Evolutionary conservation across 805 yeast genomes (phyloP).

Genomic region (Candida methanosorbosa): DNA sequence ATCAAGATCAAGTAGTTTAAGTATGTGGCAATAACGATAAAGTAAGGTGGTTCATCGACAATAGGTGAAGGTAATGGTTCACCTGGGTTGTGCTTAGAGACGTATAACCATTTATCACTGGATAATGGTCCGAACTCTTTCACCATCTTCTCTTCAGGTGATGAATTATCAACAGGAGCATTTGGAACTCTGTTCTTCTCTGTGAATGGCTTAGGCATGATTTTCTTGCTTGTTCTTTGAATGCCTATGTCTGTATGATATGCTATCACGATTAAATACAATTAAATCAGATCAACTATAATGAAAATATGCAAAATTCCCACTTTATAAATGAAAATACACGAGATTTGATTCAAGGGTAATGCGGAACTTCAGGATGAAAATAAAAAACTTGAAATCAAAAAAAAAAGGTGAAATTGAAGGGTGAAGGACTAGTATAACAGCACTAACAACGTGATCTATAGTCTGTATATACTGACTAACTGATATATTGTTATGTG

Average conservation of each 20-base stretch:
- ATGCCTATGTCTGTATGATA: neutral
- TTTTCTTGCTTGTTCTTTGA: conserved; percentile 2
- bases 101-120: conserved; percentile 54
- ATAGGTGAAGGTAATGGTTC: conserved; percentile 54
- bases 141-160: conserved; percentile 34
- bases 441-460: too few species aligned
- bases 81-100: conserved; percentile 47
- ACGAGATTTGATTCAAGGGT: too few species aligned
- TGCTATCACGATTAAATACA: neutral
- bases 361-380: too few species aligned
- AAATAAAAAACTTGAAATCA: too few species aligned
- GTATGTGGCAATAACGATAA: conserved; percentile 72
- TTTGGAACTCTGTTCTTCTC: conserved; percentile 16
- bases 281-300: too few species aligned
- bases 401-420: too few species aligned
- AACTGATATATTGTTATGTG: too few species aligned
- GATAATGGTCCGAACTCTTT: conserved; percentile 69
- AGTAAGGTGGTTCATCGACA: conserved; percentile 80
- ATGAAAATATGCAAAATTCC: conserved; percentile 1
- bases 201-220: neutral
- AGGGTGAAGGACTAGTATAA: too few species aligned
- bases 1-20: conserved; percentile 77
- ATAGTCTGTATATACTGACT: too few species aligned
- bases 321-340: too few species aligned
- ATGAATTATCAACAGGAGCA: conserved; percentile 21